A percentile compares a stretch with the other conserved stretches of the same genome.
These are phyloP conservation scores for Lathyrus aphaca DNA, from an alignment of 306 rosid genomes.

Conservation along the genomic window DNA sequence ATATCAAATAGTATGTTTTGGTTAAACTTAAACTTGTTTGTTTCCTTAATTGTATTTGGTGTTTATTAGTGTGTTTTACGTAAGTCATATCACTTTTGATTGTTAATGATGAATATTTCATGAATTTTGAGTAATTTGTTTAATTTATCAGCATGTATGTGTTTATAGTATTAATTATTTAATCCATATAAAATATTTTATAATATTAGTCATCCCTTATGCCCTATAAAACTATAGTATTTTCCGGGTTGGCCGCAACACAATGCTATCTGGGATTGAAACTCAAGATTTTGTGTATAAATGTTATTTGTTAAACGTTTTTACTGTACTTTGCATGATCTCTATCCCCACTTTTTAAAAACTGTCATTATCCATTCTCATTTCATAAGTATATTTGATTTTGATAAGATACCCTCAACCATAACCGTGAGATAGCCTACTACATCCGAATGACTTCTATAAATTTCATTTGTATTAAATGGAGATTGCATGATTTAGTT, in stretches of 20 bases:
- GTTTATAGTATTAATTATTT: not conserved
- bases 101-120: conserved; percentile 13
- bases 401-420: not conserved
- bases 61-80: not conserved
- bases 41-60: conserved; percentile 1
- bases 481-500: conserved; percentile 8
- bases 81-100: not conserved
- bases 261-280: not conserved
- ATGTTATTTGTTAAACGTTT: conserved; percentile 8
- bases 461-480: conserved; percentile 6
- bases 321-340: not conserved
- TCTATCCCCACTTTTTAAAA: conserved; percentile 12
- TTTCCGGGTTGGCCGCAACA: not conserved
- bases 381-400: conserved; percentile 17
- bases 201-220: not conserved
- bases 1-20: not conserved
- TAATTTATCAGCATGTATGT: not conserved
- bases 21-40: not conserved
- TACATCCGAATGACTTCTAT: conserved; percentile 3
- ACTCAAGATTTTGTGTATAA: not conserved
- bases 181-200: not conserved
- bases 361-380: conserved; percentile 3
- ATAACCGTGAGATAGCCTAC: conserved; percentile 3
- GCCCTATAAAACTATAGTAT: not conserved
- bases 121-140: conserved; percentile 4